phyloP scores from a whole-genome alignment of 2,329 filamentous ascomycete genomes.

The Paraphoma sp. region DNA sequence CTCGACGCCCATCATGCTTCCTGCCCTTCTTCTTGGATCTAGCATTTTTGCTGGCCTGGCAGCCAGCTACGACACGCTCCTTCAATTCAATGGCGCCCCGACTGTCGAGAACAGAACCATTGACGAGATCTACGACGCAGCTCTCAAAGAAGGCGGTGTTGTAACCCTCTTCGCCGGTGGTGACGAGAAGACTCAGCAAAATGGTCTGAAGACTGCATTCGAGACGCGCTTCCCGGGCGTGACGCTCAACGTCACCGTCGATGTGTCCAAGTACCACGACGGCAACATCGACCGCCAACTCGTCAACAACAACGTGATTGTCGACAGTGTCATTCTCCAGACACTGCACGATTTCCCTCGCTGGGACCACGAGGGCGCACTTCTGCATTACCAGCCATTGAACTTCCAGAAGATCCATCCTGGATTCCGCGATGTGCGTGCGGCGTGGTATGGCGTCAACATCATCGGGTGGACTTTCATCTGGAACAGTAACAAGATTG shows the following conservation, averaged over 20 bases:
- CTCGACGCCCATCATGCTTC: not conserved
- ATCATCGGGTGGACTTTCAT: slow-evolving; percentile 46
- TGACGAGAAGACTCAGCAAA: slow-evolving; percentile 53
- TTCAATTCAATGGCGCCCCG: slow-evolving; percentile 2
- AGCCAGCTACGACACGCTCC: not conserved
- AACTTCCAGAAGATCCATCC: slow-evolving; percentile 54
- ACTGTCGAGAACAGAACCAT: slow-evolving; percentile 54
- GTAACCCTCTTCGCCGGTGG: slow-evolving; percentile 59
- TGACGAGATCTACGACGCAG: slow-evolving; percentile 59
- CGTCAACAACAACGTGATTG: slow-evolving; percentile 35
- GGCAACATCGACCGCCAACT: slow-evolving; percentile 56
- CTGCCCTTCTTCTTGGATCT: not conserved
- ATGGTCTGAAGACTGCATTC: slow-evolving; percentile 53
- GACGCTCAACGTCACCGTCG: slow-evolving; percentile 61
- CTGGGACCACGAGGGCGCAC: slow-evolving; percentile 57
- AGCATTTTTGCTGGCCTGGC: not conserved
- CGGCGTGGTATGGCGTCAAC: slow-evolving; percentile 53
- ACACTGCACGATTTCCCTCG: slow-evolving; percentile 60
- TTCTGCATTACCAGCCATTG: slow-evolving; percentile 59
- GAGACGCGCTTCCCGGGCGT: slow-evolving; percentile 58
- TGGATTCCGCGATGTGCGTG: slow-evolving; percentile 52
- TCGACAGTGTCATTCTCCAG: slow-evolving; percentile 58
- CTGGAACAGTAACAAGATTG: slow-evolving; percentile 37
- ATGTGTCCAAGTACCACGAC: slow-evolving; percentile 64
- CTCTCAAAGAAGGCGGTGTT: slow-evolving; percentile 55